Evolutionary conservation across 1,139 yeast genomes (phyloP), one percentile per base, ranked within the genome.

Genomic region (Magnusiomyces suaveolens): DNA sequence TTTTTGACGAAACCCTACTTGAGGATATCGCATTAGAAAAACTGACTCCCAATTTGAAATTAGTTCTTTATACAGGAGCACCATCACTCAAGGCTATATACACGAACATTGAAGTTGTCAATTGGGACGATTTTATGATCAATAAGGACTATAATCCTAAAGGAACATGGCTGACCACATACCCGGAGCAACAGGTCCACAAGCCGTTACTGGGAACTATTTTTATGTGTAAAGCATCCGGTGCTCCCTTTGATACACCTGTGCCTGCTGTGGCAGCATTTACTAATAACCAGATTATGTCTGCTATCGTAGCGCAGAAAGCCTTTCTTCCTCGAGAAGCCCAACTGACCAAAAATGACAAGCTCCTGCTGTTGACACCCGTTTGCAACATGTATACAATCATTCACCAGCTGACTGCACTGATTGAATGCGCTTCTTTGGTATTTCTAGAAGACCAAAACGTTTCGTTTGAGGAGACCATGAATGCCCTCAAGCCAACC

Each of bases 371-470:
- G 8, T 65, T 69, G 50, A 63, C 68, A 2, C 61, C 69, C 4
- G 60, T 64, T 47, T 58, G 65, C 16, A 58, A 62, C 8, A 55
- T 65, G 8, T 66, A 63, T 57, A 57, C 64, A 2, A 48, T 71
- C 18, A 57, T 70, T 23, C 57, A 63, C 46, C 63, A 67, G 54
- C 60, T 71, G 21, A 59, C 68, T 3, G 72, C 72, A 1, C 53
- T 70, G n/a, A 66, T 68, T 1, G 59, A 62, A 14, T 65, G 65
- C 2, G 54, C 67, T 1, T 52, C 57, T 6, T 57, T 70, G 21
- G 59, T 62, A 2, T 66, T 66, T 50, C 64, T 68, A 10, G 62
- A 64, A 33, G 55, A 57, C 4, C 56, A 61, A 41, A 62, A 59
- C 32, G 61, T 62, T 39, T 62, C 62, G 48, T 69, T 69, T 21